Percentiles rank a stretch among this genome's conserved stretches.
These are phyloP conservation scores for Cerioporus squamosus DNA, from an alignment of 1,284 basidiomycete genomes.

Conservation along the genomic window DNA sequence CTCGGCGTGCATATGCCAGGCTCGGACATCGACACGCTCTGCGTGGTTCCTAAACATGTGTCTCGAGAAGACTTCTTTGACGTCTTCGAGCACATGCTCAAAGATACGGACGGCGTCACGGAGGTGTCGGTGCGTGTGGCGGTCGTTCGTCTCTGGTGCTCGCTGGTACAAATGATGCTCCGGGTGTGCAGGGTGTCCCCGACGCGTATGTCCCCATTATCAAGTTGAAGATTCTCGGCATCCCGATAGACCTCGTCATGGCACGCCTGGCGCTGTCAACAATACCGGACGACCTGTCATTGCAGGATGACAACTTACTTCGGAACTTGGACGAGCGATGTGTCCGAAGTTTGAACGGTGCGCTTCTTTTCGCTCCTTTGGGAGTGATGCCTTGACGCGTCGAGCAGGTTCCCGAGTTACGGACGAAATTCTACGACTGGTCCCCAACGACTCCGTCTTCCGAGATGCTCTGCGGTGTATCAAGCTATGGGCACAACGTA, in stretches of 20 bases:
- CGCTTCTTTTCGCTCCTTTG: constrained; percentile 24
- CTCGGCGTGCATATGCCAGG: constrained; percentile 97
- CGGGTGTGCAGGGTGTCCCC: constrained; percentile 77
- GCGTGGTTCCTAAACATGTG: constrained; percentile 96
- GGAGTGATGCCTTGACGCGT: neutral
- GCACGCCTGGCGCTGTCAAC: constrained; percentile 82
- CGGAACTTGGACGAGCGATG: constrained; percentile 95
- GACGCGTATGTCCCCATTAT: constrained; percentile 97
- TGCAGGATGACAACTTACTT: constrained; percentile 91
- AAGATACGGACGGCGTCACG: constrained; percentile 82
- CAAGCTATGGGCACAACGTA: constrained; percentile 97
- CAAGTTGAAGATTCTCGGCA: constrained; percentile 89
- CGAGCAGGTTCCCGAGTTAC: constrained; percentile 88
- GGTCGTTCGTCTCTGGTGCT: neutral
- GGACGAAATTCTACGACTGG: constrained; percentile 94
- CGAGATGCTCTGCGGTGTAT: constrained; percentile 94
- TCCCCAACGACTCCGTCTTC: constrained; percentile 95
- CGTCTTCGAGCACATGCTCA: constrained; percentile 89
- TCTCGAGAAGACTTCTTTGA: constrained; percentile 96
- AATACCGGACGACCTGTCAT: constrained; percentile 90
- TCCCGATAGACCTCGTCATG: constrained; percentile 95
- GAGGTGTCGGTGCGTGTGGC: constrained; percentile 86
- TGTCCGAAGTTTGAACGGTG: constrained; percentile 93
- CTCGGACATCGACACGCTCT: constrained; percentile 98
- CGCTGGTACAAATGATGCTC: constrained; percentile 1